These are phyloP conservation scores for Psilocybe azurescens DNA, from an alignment of 768 basidiomycete species.

Conservation along the genomic window DNA sequence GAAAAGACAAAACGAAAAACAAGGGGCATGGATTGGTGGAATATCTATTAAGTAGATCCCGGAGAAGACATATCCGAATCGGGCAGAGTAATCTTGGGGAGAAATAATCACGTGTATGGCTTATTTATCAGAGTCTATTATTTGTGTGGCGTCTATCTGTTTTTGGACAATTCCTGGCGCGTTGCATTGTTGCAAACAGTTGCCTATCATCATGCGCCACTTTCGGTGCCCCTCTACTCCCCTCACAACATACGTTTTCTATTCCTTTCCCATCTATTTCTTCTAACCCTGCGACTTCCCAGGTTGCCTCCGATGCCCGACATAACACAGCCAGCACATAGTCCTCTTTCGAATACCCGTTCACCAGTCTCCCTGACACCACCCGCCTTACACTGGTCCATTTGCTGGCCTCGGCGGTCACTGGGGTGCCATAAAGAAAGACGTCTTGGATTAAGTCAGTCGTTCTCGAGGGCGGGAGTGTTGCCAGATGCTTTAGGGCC, in stretches of 20 bases:
- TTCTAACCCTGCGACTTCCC: constrained; percentile 57
- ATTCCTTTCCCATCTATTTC: constrained; percentile 53
- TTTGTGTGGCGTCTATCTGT: constrained; percentile 21
- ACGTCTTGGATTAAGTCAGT: constrained; percentile 57
- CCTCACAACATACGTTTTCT: constrained; percentile 50
- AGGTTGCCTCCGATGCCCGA: constrained; percentile 48
- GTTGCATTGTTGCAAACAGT: constrained; percentile 42
- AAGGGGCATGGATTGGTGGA: neutral
- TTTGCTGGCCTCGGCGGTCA: constrained; percentile 38
- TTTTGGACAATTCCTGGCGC: constrained; percentile 43
- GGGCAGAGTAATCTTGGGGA: neutral
- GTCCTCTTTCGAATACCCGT: constrained; percentile 56
- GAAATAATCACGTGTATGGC: constrained; percentile 10
- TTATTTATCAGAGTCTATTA: constrained; percentile 16
- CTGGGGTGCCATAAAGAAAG: constrained; percentile 58
- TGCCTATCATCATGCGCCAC: constrained; percentile 45
- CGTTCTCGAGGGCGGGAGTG: constrained; percentile 48
- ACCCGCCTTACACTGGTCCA: constrained; percentile 56
- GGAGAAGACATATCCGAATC: constrained; percentile 20
- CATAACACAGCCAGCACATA: constrained; percentile 60
- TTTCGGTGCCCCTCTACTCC: constrained; percentile 28
- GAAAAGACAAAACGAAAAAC: constrained; percentile 1
- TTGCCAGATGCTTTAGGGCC: constrained; percentile 53
- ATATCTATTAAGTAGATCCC: neutral
- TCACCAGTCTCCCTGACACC: constrained; percentile 56